phyloP scores from a whole-genome alignment of 306 rosid genomes.

The Pyrus communis region DNA sequence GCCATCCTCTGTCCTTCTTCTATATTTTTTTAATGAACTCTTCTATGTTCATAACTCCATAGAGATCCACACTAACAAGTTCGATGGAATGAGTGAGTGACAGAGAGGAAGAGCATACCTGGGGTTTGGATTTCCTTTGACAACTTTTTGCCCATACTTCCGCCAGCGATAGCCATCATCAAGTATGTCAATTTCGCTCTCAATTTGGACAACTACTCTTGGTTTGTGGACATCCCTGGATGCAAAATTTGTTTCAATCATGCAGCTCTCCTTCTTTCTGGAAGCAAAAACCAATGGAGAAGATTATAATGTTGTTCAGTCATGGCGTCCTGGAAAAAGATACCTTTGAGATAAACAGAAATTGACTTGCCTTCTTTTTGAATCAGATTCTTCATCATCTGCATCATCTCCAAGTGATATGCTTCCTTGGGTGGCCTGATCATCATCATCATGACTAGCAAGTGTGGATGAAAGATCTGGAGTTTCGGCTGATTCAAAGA shows the following conservation, averaged over 20 bases:
- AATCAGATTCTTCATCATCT: conserved; percentile 56
- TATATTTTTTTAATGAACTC: neutral
- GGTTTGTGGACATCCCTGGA: conserved; percentile 71
- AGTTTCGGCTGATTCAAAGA: conserved; percentile 46
- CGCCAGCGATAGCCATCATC: conserved; percentile 98
- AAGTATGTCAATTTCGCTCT: conserved; percentile 71
- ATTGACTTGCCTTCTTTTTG: conserved; percentile 56
- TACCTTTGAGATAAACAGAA: neutral
- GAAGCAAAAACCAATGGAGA: conserved; percentile 17
- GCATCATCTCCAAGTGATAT: conserved; percentile 35
- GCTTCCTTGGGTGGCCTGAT: conserved; percentile 44
- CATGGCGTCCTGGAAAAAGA: neutral
- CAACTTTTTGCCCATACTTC: conserved; percentile 87
- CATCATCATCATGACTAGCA: conserved; percentile 50
- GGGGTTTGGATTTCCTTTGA: conserved; percentile 93
- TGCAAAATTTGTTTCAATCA: conserved; percentile 42
- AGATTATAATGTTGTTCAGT: neutral
- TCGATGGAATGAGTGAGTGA: neutral
- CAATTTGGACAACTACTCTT: conserved; percentile 77
- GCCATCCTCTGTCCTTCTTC: neutral
- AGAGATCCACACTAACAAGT: neutral
- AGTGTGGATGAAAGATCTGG: conserved; percentile 65
- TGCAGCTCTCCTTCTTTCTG: conserved; percentile 59
- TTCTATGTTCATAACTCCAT: neutral
- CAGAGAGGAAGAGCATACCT: conserved; percentile 38